Evolutionary conservation across 73 alveolate genomes (phyloP).

Genomic region (Paramecium pentaurelia): DNA sequence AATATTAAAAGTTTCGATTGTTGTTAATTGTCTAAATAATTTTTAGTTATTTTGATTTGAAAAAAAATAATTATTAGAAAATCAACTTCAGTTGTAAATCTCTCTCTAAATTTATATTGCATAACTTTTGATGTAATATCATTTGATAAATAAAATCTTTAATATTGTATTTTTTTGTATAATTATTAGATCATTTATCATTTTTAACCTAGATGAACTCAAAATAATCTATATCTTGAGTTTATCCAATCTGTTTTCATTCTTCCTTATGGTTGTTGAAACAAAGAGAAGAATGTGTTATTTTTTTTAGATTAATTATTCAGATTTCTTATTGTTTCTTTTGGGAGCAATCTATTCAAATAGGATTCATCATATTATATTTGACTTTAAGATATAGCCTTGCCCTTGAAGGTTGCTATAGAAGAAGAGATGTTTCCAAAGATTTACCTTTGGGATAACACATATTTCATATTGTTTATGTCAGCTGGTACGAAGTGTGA

Average conservation of each 20-base stretch:
- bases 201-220: neutral
- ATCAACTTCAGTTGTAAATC: neutral
- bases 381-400: neutral
- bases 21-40: no score
- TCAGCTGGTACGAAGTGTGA: neutral
- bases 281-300: neutral
- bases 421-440: neutral
- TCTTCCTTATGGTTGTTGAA: neutral
- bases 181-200: neutral
- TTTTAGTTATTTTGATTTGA: neutral
- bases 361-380: neutral
- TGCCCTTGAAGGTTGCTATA: neutral
- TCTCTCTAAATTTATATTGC: no score
- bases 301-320: neutral
- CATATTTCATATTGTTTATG: neutral
- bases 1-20: neutral
- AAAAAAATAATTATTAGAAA: neutral
- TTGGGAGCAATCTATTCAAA: neutral
- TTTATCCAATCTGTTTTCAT: slow-evolving; percentile 15
- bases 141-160: neutral
- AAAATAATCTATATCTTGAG: neutral
- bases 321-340: neutral
- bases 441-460: neutral
- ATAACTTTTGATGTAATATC: neutral
- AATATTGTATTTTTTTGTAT: neutral